Conservation (phyloP, 2,329 filamentous ascomycete species). For the Apiospora saccharicola region DNA sequence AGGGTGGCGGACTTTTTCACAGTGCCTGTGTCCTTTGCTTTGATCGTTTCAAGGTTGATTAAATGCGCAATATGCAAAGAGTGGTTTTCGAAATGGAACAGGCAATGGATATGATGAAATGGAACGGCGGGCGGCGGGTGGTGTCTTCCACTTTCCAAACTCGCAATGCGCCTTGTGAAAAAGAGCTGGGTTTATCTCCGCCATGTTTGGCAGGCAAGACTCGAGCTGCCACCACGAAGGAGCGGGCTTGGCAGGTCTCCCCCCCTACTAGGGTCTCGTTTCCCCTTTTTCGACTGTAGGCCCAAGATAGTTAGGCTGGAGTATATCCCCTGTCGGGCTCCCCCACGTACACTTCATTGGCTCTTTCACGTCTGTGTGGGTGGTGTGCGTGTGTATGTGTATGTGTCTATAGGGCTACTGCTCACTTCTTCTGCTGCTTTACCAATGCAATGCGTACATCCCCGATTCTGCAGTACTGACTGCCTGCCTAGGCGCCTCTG, state of each 20-base stretch:
- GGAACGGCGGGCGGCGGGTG: not conserved
- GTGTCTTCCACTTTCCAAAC: not conserved
- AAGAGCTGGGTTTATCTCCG: not conserved
- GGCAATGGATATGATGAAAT: not conserved
- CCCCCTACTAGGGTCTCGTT: not conserved
- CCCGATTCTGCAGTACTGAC: not conserved
- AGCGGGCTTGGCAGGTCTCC: not conserved
- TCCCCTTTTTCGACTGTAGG: not conserved
- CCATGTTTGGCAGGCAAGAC: not conserved
- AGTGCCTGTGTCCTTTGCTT: not conserved
- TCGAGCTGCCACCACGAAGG: constrained; percentile 10
- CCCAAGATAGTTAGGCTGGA: not conserved
- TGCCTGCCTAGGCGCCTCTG: not conserved
- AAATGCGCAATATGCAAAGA: not conserved
- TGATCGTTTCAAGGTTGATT: not conserved
- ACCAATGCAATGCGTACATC: not conserved
- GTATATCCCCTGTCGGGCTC: not conserved
- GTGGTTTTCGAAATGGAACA: not conserved
- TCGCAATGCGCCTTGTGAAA: not conserved
- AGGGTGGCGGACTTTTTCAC: not conserved
- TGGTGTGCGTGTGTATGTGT: not conserved
- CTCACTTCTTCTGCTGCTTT: not conserved
- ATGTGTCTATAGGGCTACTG: not conserved
- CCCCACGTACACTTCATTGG: not conserved
- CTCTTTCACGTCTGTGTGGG: not conserved